These are phyloP conservation scores for Rhizopogon vulgaris DNA, from an alignment of 768 basidiomycete species.

Conservation along the genomic window DNA sequence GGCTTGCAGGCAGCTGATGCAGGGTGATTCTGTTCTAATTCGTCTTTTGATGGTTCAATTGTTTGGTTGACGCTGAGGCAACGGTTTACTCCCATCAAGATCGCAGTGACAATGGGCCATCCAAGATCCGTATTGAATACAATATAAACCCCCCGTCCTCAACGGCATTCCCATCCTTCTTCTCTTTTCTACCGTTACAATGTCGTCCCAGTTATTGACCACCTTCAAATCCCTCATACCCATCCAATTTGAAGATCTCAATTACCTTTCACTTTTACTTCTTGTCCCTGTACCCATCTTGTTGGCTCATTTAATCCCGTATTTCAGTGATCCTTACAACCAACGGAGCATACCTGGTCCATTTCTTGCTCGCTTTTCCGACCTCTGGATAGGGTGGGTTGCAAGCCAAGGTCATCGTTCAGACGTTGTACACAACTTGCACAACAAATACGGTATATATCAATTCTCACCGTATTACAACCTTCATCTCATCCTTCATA, in stretches of 20 bases:
- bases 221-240: not conserved
- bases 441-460: slow-evolving; percentile 62
- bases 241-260: not conserved
- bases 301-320: slow-evolving; percentile 36
- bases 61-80: too few species aligned
- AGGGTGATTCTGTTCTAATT: too few species aligned
- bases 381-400: slow-evolving; percentile 66
- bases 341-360: slow-evolving; percentile 66
- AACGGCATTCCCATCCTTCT: not conserved
- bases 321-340: slow-evolving; percentile 51
- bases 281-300: slow-evolving; percentile 12
- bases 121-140: too few species aligned
- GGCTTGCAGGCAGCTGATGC: too few species aligned
- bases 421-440: slow-evolving; percentile 66
- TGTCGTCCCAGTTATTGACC: not conserved
- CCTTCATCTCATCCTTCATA: slow-evolving; percentile 14
- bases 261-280: slow-evolving; percentile 4
- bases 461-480: not conserved
- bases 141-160: too few species aligned
- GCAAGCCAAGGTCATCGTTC: slow-evolving; percentile 68
- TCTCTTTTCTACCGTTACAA: not conserved
- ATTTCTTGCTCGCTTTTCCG: slow-evolving; percentile 61
- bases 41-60: too few species aligned
- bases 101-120: too few species aligned
- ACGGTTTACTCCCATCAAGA: too few species aligned